A percentile compares a stretch with the other conserved stretches of the same genome.
These are phyloP conservation scores for Erodium chrysanthum DNA, from an alignment of 441 rosid species.

Conservation along the genomic window DNA sequence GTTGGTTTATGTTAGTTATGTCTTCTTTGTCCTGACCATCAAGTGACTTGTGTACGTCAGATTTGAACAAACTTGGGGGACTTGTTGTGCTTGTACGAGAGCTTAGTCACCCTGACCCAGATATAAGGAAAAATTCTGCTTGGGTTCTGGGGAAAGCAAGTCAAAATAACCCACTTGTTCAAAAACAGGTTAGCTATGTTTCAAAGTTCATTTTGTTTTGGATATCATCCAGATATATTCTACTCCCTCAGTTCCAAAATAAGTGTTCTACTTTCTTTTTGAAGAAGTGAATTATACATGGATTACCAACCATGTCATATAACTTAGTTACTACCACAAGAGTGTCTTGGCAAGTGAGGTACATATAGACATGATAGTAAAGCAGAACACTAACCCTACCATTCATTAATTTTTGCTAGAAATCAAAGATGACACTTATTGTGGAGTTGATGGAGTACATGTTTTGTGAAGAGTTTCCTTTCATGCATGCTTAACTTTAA, in stretches of 20 bases:
- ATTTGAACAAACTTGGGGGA: conserved; percentile 75
- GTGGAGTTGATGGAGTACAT: background rate
- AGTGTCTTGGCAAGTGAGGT: too few relatives aligned
- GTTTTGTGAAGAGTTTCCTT: background rate
- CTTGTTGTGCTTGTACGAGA: conserved; percentile 40
- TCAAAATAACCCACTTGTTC: conserved; percentile 76
- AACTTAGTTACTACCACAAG: too few relatives aligned
- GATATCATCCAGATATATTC: background rate
- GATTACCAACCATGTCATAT: too few relatives aligned
- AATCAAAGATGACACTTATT: too few relatives aligned
- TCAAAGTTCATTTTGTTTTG: background rate
- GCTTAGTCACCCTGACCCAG: conserved; percentile 57
- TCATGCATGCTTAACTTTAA: background rate
- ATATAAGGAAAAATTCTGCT: conserved; percentile 64
- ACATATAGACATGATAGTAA: too few relatives aligned
- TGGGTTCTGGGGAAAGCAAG: conserved; percentile 90
- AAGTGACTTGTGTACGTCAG: conserved; percentile 26
- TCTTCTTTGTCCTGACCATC: background rate
- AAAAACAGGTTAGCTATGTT: conserved; percentile 45
- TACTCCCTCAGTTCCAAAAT: too few relatives aligned
- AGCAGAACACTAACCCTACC: too few relatives aligned
- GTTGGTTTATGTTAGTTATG: too few relatives aligned
- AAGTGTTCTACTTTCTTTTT: too few relatives aligned
- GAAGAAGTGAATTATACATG: too few relatives aligned
- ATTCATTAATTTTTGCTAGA: too few relatives aligned